Base-by-base conservation (phyloP, 257 asterid genomes). In the Petunia secreta region DNA sequence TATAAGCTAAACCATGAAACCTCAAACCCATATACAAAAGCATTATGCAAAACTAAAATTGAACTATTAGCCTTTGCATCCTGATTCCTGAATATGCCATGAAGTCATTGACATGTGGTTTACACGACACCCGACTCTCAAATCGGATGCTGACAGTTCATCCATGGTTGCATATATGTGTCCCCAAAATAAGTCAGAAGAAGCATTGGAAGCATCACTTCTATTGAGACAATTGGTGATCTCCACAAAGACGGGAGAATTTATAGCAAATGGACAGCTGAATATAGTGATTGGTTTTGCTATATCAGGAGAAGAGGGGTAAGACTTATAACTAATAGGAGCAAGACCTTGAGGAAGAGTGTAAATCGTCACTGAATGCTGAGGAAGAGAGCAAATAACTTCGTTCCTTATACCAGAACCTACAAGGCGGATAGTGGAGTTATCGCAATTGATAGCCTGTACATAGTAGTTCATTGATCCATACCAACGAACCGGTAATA, bases 1-100 rank as follows among this genome's bases (percentile, higher is more conserved):
- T 54, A 54, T 11, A 54, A n/a, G 4, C 0, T 2, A 63, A 44
- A 46, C 85, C 85, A 84, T 0, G 79, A 79, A 54, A 83, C 54
- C 65, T 86, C 84, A 38, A 86, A 86, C 16, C 89, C 89, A 81
- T 83, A 75, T 2, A 74, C 13, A 75, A 81, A 60, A 50, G 85
- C 80, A 8, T 40, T 25, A 48, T 86, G 87, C 46, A 83, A 9
- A n/a, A 79, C 71, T 16, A 39, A 80, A 62, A 83, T 82, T 0
- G 85, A 81, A 39, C 67, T 2, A 37, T 62, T 59, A 52, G n/a
- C 64, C 8, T 13, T 14, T 10, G 50, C 74, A 54, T 44, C 3
- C 4, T n/a, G 10, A 36, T 25, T 62, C 55, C 52, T 75, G 43
- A 79, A 57, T 81, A 11, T 37, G 62, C 75, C 58, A 34, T 1